Percentiles rank a stretch among this genome's conserved stretches.
These are phyloP conservation scores for Lecanosticta acicola DNA, from an alignment of 2,329 filamentous ascomycete species.

Conservation along the genomic window DNA sequence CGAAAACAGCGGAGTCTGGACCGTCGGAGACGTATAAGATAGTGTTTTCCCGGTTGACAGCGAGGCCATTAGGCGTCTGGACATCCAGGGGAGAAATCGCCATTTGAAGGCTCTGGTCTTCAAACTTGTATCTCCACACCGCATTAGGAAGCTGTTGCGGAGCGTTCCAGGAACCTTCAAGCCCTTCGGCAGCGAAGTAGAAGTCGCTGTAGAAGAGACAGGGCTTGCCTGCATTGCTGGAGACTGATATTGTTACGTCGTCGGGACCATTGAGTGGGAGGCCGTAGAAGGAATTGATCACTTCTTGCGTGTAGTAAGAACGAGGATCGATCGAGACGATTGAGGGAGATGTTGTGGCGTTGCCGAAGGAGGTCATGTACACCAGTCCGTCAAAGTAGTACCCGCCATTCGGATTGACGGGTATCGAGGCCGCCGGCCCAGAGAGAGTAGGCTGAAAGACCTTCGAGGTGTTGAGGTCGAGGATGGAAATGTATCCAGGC, in stretches of 20 bases:
- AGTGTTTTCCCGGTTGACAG: background rate
- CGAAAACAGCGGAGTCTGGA: background rate
- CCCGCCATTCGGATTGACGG: background rate
- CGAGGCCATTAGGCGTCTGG: background rate
- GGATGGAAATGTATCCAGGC: background rate
- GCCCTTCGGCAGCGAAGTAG: constrained; percentile 2
- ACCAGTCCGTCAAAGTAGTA: background rate
- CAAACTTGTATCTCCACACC: background rate
- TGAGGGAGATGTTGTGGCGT: background rate
- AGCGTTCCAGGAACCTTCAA: background rate
- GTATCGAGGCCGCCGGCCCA: background rate
- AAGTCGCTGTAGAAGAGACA: constrained; percentile 2
- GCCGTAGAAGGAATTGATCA: constrained; percentile 5
- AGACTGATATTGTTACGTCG: background rate
- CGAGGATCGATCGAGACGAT: background rate
- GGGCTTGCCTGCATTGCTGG: background rate
- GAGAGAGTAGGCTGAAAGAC: background rate
- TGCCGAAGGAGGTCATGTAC: constrained; percentile 4
- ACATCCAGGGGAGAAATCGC: background rate
- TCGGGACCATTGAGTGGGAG: constrained; percentile 2
- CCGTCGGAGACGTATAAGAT: constrained; percentile 1
- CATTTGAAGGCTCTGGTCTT: background rate
- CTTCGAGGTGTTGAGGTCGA: background rate
- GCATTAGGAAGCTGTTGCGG: constrained; percentile 4
- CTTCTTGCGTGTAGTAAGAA: background rate